These are phyloP conservation scores for Trifolium dubium DNA, from an alignment of 306 rosid species.

Conservation along the genomic window DNA sequence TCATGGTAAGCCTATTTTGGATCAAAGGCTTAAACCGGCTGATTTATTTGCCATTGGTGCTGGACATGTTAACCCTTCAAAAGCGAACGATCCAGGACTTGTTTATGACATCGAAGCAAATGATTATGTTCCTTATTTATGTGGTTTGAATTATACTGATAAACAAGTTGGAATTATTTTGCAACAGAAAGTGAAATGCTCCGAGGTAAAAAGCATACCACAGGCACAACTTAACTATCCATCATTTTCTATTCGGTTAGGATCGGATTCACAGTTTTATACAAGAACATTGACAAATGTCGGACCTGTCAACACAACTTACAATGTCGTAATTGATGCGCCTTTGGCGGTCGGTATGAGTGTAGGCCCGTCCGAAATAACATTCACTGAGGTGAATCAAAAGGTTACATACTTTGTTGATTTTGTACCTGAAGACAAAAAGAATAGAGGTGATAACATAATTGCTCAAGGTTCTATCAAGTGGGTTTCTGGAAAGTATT, in stretches of 20 bases:
- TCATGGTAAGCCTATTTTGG: constrained; percentile 38
- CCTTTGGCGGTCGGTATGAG: constrained; percentile 44
- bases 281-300: constrained; percentile 59
- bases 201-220: constrained; percentile 28
- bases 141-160: constrained; percentile 58
- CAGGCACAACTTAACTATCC: constrained; percentile 62
- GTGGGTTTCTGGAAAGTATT: constrained; percentile 55
- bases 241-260: constrained; percentile 47
- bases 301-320: constrained; percentile 49
- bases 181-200: constrained; percentile 44
- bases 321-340: constrained; percentile 22
- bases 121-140: constrained; percentile 61
- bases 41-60: constrained; percentile 57
- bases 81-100: constrained; percentile 59
- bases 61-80: constrained; percentile 64
- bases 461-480: constrained; percentile 50
- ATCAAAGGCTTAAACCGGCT: constrained; percentile 45
- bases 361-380: constrained; percentile 41
- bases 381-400: constrained; percentile 54
- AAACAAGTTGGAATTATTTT: constrained; percentile 42
- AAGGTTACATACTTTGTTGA: constrained; percentile 36
- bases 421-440: constrained; percentile 40
- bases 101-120: constrained; percentile 51
- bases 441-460: background rate
- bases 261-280: constrained; percentile 42